Conservation (phyloP, 1,284 basidiomycete species). For the Uromyces viciae-fabae region DNA sequence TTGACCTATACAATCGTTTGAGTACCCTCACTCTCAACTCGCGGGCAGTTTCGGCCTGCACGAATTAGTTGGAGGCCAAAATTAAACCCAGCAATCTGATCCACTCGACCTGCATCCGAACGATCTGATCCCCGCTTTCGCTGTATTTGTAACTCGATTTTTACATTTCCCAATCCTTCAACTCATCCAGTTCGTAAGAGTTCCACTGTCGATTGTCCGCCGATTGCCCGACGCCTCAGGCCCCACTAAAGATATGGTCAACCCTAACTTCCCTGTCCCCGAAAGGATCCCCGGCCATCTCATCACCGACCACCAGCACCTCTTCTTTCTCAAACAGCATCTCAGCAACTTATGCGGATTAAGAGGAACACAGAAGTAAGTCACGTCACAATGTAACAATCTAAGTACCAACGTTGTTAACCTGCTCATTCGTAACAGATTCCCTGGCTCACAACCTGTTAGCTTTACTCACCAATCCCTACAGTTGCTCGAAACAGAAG, state of each 20-base stretch:
- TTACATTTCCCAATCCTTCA: too few species aligned
- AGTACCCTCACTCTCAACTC: too few species aligned
- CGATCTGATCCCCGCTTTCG: too few species aligned
- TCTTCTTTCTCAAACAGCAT: slow-evolving; percentile 40
- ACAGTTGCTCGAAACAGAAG: slow-evolving; percentile 70
- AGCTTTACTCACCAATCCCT: slow-evolving; percentile 73
- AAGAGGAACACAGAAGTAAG: slow-evolving; percentile 1
- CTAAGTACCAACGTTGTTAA: neutral
- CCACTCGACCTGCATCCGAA: too few species aligned
- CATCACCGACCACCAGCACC: slow-evolving; percentile 19
- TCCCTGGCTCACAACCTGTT: slow-evolving; percentile 89
- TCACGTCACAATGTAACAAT: too few species aligned
- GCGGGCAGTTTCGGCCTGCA: too few species aligned
- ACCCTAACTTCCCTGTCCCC: slow-evolving; percentile 38
- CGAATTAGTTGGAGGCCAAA: too few species aligned
- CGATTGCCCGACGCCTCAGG: neutral
- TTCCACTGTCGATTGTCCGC: neutral
- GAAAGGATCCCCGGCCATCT: slow-evolving; percentile 32
- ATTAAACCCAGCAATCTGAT: too few species aligned
- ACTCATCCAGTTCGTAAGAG: too few species aligned
- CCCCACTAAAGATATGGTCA: too few species aligned
- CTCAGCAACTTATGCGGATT: slow-evolving; percentile 30
- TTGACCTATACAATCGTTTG: too few species aligned
- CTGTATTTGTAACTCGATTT: too few species aligned
- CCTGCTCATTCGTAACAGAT: slow-evolving; percentile 59